Evolutionary conservation across 192 early-diverging fungal genomes (phyloP), one percentile per base, ranked within the genome.

Genomic region (Linderina pennispora): DNA sequence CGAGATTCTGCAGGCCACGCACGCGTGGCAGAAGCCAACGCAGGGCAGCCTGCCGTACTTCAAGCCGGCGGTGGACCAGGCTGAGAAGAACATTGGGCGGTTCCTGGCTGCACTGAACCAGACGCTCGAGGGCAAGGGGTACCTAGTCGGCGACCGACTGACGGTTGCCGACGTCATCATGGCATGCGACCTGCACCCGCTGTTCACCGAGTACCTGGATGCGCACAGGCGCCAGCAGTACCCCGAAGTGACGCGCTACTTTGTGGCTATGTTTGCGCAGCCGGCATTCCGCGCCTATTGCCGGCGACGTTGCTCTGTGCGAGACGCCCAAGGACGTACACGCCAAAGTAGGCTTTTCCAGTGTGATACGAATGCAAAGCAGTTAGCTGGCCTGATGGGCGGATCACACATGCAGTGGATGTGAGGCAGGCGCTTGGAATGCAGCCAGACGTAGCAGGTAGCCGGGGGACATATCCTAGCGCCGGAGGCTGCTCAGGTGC

Each of bases 221-320:
- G 65, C 76, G 36, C 53, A 76, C n/a, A 84, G 87, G 80, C 86
- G 89, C 47, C 72, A 76, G 40, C 49, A 65, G 22, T 86, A 77
- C 78, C 80, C 77, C 53, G 86, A 90, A 62, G 78, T 92, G 40
- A 89, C 55, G 59, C 83, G 89, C 54, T 92, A 85, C 82, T 90
- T 88, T 80, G 56, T 48, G 45, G 92, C 90, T 59, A 55, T 80
- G 43, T 58, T 83, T 41, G 80, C 83, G 77, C 85, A 91, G 75
- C 54, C 79, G 25, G 47, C 80, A 59, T 86, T 91, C 79, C 81
- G 82, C 68, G 77, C 70, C n/a, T 34, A 75, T 87, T 48, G 38
- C 88, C 33, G 89, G 86, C 55, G 84, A 84, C 8, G 65, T 86
- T 36, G 32, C 37, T n/a, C 68, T 86, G 25, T 76, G 70, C 58